Percentiles rank a stretch among this genome's conserved stretches.
Conservation (phyloP, 495 filamentous ascomycete species). For the Usnea hakonensis region DNA sequence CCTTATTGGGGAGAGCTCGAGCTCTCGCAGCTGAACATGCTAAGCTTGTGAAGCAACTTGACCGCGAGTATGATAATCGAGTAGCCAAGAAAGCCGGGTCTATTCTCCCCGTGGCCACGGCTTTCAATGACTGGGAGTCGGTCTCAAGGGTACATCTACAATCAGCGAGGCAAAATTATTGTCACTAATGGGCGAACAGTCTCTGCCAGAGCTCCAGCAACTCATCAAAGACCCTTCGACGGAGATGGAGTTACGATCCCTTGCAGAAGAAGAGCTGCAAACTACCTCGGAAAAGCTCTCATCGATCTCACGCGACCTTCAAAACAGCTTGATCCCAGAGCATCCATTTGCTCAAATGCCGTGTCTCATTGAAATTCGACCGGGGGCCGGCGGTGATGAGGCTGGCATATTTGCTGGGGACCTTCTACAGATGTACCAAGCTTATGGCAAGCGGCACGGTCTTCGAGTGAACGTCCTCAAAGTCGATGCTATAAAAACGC, state of each 20-base stretch:
- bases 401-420: slow-evolving; percentile 83
- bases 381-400: slow-evolving; percentile 89
- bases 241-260: slow-evolving; percentile 53
- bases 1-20: slow-evolving; percentile 57
- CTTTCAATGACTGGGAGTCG: slow-evolving; percentile 57
- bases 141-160: slow-evolving; percentile 34
- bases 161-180: neutral
- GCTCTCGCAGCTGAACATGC: slow-evolving; percentile 59
- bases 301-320: slow-evolving; percentile 54
- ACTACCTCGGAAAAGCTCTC: slow-evolving; percentile 52
- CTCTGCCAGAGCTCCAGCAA: slow-evolving; percentile 49
- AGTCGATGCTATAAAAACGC: slow-evolving; percentile 40
- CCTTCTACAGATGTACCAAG: slow-evolving; percentile 80
- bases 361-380: slow-evolving; percentile 84
- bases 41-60: slow-evolving; percentile 48
- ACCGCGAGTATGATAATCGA: slow-evolving; percentile 59
- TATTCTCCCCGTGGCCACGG: slow-evolving; percentile 55
- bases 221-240: slow-evolving; percentile 51
- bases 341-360: slow-evolving; percentile 93
- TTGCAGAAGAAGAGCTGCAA: slow-evolving; percentile 72
- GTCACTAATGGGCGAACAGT: slow-evolving; percentile 31
- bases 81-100: slow-evolving; percentile 73
- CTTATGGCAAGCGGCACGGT: slow-evolving; percentile 60
- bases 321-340: slow-evolving; percentile 67
- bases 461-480: slow-evolving; percentile 53